These are phyloP conservation scores for Macrophomina pseudophaseolina DNA, from an alignment of 2,329 filamentous ascomycete species.

Conservation along the genomic window DNA sequence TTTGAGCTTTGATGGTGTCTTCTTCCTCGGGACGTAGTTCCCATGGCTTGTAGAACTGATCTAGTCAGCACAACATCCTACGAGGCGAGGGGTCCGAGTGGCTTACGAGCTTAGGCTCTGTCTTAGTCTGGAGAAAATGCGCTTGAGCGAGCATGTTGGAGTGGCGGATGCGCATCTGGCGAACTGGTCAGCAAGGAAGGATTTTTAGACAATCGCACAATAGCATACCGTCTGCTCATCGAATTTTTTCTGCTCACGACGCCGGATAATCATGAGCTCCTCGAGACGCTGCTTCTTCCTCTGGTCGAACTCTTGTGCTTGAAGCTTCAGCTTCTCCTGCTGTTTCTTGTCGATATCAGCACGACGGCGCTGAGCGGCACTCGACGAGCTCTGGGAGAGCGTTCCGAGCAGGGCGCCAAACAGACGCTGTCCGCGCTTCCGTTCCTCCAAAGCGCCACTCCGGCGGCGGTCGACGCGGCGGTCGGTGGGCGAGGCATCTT, in stretches of 20 bases:
- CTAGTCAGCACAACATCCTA: constrained; percentile 27
- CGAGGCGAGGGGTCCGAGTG: neutral
- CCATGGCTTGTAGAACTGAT: constrained; percentile 85
- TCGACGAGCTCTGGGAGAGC: constrained; percentile 70
- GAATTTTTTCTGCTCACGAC: constrained; percentile 73
- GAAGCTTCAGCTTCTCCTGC: constrained; percentile 74
- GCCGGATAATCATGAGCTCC: constrained; percentile 64
- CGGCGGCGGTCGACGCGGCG: constrained; percentile 45
- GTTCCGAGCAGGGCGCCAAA: constrained; percentile 83
- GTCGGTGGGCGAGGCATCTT: constrained; percentile 33
- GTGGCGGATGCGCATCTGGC: constrained; percentile 76
- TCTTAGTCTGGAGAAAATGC: constrained; percentile 72
- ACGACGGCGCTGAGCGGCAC: constrained; percentile 67
- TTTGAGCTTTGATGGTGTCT: constrained; percentile 71
- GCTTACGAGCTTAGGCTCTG: constrained; percentile 76
- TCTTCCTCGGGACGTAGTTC: constrained; percentile 73
- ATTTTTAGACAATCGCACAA: neutral
- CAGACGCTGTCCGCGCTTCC: constrained; percentile 80
- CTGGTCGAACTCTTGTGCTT: constrained; percentile 73
- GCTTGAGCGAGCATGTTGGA: constrained; percentile 73
- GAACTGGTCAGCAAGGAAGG: constrained; percentile 28
- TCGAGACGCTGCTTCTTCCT: constrained; percentile 69
- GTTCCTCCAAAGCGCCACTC: constrained; percentile 70
- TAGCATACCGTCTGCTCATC: constrained; percentile 75
- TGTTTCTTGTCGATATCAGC: constrained; percentile 83